A percentile compares a stretch with the other conserved stretches of the same genome.
phyloP scores from a whole-genome alignment of 495 filamentous ascomycete species.

The Friedmanniomyces endolithicus region DNA sequence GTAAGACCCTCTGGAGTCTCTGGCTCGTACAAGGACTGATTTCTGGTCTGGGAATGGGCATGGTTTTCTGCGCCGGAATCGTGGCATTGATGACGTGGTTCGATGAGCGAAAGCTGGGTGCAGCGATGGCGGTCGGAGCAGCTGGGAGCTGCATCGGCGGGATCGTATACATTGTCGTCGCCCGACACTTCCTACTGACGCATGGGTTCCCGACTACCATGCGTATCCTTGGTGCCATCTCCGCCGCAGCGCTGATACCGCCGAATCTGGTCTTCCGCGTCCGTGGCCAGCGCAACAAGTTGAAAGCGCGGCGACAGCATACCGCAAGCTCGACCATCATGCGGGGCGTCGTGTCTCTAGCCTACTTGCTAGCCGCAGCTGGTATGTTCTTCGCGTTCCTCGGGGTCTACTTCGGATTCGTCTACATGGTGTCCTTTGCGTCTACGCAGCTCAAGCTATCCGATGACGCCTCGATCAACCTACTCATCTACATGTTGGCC shows the following conservation, averaged over 20 bases:
- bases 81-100: conserved; percentile 21
- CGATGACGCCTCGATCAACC: conserved; percentile 1
- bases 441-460: conserved; percentile 17
- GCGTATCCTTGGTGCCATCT: conserved; percentile 9
- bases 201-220: conserved; percentile 15
- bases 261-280: conserved; percentile 17
- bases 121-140: conserved; percentile 13
- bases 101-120: conserved; percentile 17
- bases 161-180: conserved; percentile 20
- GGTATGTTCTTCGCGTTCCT: conserved; percentile 21
- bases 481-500: conserved; percentile 19
- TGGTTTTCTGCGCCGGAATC: conserved; percentile 16
- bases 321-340: background rate
- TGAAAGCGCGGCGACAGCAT: background rate
- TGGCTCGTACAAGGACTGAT: conserved; percentile 24
- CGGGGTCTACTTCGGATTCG: conserved; percentile 17
- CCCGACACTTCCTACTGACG: conserved; percentile 6
- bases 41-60: conserved; percentile 21
- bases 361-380: conserved; percentile 9
- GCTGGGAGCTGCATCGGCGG: conserved; percentile 18
- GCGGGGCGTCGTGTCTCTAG: background rate
- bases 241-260: conserved; percentile 2
- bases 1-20: conserved; percentile 8
- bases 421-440: conserved; percentile 21
- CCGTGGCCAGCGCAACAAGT: conserved; percentile 1